Percentiles rank a stretch among this genome's conserved stretches.
Evolutionary conservation across 1,284 basidiomycete genomes (phyloP).

Genomic region (Xerocomus nothofagi): DNA sequence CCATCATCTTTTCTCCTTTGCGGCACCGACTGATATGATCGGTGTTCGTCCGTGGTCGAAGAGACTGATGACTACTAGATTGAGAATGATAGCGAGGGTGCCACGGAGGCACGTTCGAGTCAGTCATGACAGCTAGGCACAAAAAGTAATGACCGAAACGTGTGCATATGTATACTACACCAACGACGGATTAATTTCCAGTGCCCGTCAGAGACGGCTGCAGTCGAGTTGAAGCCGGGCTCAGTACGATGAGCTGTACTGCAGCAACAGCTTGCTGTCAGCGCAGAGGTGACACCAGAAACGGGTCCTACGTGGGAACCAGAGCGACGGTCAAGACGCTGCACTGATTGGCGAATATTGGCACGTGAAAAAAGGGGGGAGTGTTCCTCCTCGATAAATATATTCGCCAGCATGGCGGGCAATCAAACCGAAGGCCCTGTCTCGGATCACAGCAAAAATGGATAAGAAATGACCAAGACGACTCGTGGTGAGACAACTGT

Average conservation of each 20-base stretch:
- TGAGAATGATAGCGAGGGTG: background rate
- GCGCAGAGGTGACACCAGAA: background rate
- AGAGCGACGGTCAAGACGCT: background rate
- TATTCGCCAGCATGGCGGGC: background rate
- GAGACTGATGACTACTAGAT: constrained; percentile 1
- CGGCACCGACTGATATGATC: constrained; percentile 18
- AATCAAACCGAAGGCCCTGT: background rate
- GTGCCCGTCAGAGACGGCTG: background rate
- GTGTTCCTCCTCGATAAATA: background rate
- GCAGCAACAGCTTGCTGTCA: no score
- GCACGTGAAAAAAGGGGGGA: background rate
- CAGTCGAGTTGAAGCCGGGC: constrained; percentile 1
- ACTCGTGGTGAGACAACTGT: background rate
- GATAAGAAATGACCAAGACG: background rate
- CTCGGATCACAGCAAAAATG: background rate
- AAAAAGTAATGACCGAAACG: background rate
- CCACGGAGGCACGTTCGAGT: background rate
- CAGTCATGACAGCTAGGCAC: constrained; percentile 12
- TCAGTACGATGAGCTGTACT: constrained; percentile 2
- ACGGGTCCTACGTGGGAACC: background rate
- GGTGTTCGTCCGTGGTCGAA: constrained; percentile 1
- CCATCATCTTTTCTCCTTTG: background rate
- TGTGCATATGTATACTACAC: background rate
- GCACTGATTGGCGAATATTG: background rate
- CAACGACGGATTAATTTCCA: constrained; percentile 6